phyloP scores from a whole-genome alignment of 306 rosid species.

The Casuarina equisetifolia region DNA sequence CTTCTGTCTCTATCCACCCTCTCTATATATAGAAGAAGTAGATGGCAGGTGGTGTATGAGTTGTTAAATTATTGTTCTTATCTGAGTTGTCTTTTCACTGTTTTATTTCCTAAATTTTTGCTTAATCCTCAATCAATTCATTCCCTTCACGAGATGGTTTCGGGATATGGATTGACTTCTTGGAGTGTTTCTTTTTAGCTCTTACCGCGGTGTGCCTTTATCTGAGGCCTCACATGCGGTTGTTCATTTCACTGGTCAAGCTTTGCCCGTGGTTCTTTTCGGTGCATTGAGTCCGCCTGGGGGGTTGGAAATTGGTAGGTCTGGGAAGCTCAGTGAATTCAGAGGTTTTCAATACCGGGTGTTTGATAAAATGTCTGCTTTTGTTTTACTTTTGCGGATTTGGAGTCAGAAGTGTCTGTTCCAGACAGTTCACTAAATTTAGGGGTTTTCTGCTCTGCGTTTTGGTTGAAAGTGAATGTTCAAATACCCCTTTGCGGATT shows the following conservation, averaged over 20 bases:
- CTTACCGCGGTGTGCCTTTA: conserved; percentile 6
- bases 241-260: conserved; percentile 17
- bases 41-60: not conserved
- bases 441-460: conserved; percentile 16
- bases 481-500: conserved; percentile 11
- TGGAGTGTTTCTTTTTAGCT: conserved; percentile 11
- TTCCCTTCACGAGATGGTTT: conserved; percentile 54
- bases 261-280: conserved; percentile 5
- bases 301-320: not conserved
- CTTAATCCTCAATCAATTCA: conserved; percentile 26
- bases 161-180: not conserved
- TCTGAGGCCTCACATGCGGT: conserved; percentile 28
- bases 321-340: not conserved
- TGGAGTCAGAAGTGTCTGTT: not conserved
- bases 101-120: not conserved
- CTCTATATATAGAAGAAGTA: not conserved
- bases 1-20: conserved; percentile 4
- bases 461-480: conserved; percentile 2
- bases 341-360: conserved; percentile 3
- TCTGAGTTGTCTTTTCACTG: not conserved
- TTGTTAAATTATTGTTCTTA: not conserved
- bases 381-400: not conserved
- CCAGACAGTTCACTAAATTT: not conserved
- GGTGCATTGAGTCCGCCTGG: not conserved
- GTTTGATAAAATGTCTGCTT: not conserved